Evolutionary conservation across 176 grass and related monocot genomes (phyloP), one percentile per base, ranked within the genome.

Genomic region (Puya raimondii): DNA sequence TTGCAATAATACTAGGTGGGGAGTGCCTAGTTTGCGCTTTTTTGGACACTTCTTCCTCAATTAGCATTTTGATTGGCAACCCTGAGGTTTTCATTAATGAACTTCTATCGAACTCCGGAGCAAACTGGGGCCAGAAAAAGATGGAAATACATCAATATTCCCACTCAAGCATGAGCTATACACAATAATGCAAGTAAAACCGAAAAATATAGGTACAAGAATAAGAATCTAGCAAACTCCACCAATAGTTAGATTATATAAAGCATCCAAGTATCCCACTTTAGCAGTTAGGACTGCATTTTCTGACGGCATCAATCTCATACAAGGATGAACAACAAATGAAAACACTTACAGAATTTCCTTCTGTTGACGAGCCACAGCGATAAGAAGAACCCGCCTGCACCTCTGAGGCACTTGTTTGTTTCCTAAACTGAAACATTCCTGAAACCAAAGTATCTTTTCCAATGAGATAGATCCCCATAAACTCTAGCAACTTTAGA

Each of bases 11-110:
- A 54, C 94, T 86, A 76, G 94, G 90, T 48, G 94, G 88, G 33
- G 82, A 75, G 67, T 86, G 75, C 66, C 85, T 99, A 75, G 75
- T 73, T 78, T 84, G 81, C 74, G 79, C 68, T 69, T 91, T 85
- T 78, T 90, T 92, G 20, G 79, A 79, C 21, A 99, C 57, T 77
- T 99, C 90, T 82, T 99, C 87, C 1, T 99, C 87, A 71, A 99
- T 93, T 59, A 99, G 78, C 54, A 57, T 82, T 88, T 86, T 92
- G 25, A 99, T 99, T 16, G 87, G 80, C 72, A 77, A 74, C 51
- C 78, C 73, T 16, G 23, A 84, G 17, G 49, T 59, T 61, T 78
- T 79, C 66, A 83, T 93, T 52, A 75, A 69, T 80, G 80, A 88
- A 81, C 67, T 83, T 72, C 47, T 70, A 23, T 51, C 72, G 66